These are phyloP conservation scores for Russula brevipes DNA, from an alignment of 768 basidiomycete species.

Conservation along the genomic window DNA sequence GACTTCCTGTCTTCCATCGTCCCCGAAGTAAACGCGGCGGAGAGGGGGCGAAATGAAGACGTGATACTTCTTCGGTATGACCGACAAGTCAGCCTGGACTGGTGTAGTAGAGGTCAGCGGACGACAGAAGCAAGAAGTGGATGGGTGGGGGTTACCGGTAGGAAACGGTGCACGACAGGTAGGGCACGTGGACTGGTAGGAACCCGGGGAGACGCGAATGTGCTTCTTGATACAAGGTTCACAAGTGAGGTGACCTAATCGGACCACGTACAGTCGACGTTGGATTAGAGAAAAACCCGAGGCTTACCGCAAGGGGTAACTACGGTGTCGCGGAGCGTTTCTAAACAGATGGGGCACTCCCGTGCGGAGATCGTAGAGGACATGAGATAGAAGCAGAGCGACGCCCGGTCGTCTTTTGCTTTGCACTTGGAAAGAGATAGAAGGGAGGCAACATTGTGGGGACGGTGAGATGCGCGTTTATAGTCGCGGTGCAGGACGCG, in stretches of 20 bases:
- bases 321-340: constrained; percentile 9
- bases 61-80: constrained; percentile 20
- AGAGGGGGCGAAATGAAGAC: constrained; percentile 8
- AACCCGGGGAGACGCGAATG: not conserved
- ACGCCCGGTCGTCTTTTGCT: not conserved
- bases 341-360: constrained; percentile 22
- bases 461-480: not conserved
- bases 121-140: not conserved
- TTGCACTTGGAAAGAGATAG: not conserved
- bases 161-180: constrained; percentile 20
- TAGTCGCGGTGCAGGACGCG: not conserved
- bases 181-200: constrained; percentile 14
- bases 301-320: constrained; percentile 22
- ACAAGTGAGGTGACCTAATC: constrained; percentile 21
- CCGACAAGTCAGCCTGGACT: constrained; percentile 12
- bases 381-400: not conserved
- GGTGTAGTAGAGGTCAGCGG: not conserved
- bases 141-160: not conserved
- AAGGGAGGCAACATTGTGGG: no score
- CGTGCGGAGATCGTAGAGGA: not conserved
- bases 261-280: no score
- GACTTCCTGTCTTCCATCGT: not conserved
- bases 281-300: no score
- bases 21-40: constrained; percentile 19
- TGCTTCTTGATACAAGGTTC: constrained; percentile 7